Conservation (phyloP, 306 rosid species). For the Cicer yamashitae region DNA sequence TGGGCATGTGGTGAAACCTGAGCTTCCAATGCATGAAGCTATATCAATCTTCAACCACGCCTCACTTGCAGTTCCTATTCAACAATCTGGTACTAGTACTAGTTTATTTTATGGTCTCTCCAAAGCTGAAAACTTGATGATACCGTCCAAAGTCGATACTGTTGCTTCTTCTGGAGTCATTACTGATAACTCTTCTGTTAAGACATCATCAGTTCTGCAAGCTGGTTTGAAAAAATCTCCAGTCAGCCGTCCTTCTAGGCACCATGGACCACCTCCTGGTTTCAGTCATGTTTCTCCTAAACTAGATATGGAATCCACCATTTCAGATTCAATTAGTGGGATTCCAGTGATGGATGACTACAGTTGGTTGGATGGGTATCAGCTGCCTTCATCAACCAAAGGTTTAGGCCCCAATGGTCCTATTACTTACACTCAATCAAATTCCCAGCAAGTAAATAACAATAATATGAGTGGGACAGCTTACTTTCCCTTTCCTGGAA, state of each 20-base stretch:
- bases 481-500: conserved; percentile 88
- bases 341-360: conserved; percentile 83
- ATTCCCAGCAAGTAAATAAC: conserved; percentile 52
- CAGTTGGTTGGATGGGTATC: conserved; percentile 99
- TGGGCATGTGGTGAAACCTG: conserved; percentile 65
- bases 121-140: conserved; percentile 55
- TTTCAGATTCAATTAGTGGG: conserved; percentile 57
- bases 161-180: conserved; percentile 53
- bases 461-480: conserved; percentile 61
- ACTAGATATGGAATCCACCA: conserved; percentile 57
- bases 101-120: conserved; percentile 51
- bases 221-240: conserved; percentile 62
- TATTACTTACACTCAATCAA: conserved; percentile 51
- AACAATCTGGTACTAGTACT: conserved; percentile 54
- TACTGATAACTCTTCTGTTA: conserved; percentile 47
- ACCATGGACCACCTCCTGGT: conserved; percentile 96
- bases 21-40: conserved; percentile 53
- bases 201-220: conserved; percentile 51
- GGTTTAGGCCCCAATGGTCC: conserved; percentile 55
- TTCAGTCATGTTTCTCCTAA: conserved; percentile 70
- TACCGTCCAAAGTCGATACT: conserved; percentile 56
- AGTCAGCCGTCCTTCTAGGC: conserved; percentile 86
- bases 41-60: conserved; percentile 45
- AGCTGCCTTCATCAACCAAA: conserved; percentile 65
- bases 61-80: conserved; percentile 57